phyloP scores from a whole-genome alignment of 225 moss, liverwort and hornwort species.

The Polytrichum commune region DNA sequence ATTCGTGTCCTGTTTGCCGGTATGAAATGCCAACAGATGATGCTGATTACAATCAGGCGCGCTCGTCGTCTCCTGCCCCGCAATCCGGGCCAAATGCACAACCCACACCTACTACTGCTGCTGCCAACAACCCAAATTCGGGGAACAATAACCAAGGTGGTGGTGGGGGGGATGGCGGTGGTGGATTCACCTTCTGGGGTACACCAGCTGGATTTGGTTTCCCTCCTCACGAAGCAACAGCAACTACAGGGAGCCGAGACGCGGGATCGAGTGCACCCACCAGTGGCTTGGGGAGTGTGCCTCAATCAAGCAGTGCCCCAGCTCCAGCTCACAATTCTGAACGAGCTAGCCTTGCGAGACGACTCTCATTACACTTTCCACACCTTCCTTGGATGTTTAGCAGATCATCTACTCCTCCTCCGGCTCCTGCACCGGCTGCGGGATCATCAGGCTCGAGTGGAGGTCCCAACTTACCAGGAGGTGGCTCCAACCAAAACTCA shows the following conservation, averaged over 20 bases:
- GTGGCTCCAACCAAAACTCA: constrained; percentile 34
- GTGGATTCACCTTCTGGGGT: constrained; percentile 70
- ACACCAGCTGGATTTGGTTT: constrained; percentile 53
- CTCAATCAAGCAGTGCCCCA: constrained; percentile 38
- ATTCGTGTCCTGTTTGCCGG: constrained; percentile 96
- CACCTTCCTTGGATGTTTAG: constrained; percentile 73
- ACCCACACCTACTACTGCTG: constrained; percentile 16
- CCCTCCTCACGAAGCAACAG: constrained; percentile 26
- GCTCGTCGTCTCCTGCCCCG: constrained; percentile 12
- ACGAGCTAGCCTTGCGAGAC: constrained; percentile 39
- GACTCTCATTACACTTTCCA: constrained; percentile 79
- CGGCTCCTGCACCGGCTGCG: constrained; percentile 53
- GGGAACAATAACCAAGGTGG: constrained; percentile 20
- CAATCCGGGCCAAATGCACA: constrained; percentile 17
- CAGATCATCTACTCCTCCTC: constrained; percentile 45
- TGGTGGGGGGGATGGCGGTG: constrained; percentile 54
- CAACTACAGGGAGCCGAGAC: constrained; percentile 35
- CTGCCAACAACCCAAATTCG: constrained; percentile 20
- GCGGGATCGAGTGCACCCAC: constrained; percentile 64
- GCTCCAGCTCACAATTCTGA: constrained; percentile 37
- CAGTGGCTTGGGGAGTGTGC: constrained; percentile 19
- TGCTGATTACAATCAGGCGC: constrained; percentile 73
- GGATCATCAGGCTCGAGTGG: constrained; percentile 65
- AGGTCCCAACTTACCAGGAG: constrained; percentile 22
- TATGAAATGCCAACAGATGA: constrained; percentile 99